Conservation (phyloP, 1,284 basidiomycete genomes). For the Prillingera fragicola region DNA sequence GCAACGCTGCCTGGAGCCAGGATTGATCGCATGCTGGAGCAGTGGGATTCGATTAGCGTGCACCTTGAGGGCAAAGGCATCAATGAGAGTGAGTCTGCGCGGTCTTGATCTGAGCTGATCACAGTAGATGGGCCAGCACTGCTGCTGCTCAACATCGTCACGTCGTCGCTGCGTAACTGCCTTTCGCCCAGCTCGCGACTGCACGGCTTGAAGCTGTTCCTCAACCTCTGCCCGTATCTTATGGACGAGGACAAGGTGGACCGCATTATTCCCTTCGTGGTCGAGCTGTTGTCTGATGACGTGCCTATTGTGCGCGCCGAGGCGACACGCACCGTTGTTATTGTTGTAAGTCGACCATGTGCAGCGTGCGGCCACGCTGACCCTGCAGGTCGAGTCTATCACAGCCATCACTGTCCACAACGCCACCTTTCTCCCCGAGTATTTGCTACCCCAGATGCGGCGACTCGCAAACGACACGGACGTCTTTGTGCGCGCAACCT, state of each 20-base stretch:
- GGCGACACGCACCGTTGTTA: constrained; percentile 73
- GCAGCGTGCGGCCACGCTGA: too few species aligned
- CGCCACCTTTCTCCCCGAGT: constrained; percentile 78
- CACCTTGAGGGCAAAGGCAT: constrained; percentile 30
- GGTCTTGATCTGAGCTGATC: not conserved
- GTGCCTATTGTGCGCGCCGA: constrained; percentile 71
- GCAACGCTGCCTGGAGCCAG: constrained; percentile 29
- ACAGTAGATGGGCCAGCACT: constrained; percentile 74
- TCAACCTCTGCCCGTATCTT: constrained; percentile 74
- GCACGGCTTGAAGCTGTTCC: constrained; percentile 77
- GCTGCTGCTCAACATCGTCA: constrained; percentile 74
- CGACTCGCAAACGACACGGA: constrained; percentile 78
- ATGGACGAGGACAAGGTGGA: constrained; percentile 95
- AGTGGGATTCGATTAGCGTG: constrained; percentile 43
- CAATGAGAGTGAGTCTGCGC: constrained; percentile 26
- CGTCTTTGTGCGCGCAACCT: constrained; percentile 79
- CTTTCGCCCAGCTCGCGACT: constrained; percentile 78
- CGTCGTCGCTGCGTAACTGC: constrained; percentile 86
- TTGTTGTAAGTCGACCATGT: constrained; percentile 56
- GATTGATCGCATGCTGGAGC: constrained; percentile 39
- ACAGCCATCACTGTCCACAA: constrained; percentile 86
- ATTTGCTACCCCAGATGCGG: constrained; percentile 84
- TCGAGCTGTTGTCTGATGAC: constrained; percentile 82
- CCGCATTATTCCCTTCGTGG: constrained; percentile 84
- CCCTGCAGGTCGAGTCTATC: constrained; percentile 68